A percentile compares a stretch with the other conserved stretches of the same genome.
These are phyloP conservation scores for Rubus idaeus DNA, from an alignment of 306 rosid species.

Conservation along the genomic window DNA sequence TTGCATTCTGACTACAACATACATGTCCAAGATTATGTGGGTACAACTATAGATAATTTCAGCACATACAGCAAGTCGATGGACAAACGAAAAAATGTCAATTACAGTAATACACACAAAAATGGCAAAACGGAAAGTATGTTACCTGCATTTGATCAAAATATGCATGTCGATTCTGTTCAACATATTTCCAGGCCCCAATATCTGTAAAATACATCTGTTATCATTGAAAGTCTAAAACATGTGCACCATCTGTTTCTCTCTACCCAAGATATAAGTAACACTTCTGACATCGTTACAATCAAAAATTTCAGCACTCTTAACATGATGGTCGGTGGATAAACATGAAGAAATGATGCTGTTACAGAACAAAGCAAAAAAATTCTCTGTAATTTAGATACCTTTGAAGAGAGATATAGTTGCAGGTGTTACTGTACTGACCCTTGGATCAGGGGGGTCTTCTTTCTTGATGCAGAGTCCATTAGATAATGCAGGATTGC, in stretches of 20 bases:
- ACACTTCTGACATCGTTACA: not conserved
- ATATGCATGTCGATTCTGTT: conserved; percentile 77
- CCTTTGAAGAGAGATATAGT: conserved; percentile 84
- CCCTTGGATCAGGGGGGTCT: conserved; percentile 89
- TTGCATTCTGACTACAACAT: not conserved
- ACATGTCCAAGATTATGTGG: not conserved
- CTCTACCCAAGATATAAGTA: conserved; percentile 12
- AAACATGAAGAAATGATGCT: not conserved
- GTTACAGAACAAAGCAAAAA: not conserved
- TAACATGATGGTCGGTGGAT: not conserved
- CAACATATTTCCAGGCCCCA: conserved; percentile 90
- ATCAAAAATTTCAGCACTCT: not conserved
- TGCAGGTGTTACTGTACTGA: conserved; percentile 90
- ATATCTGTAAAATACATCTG: conserved; percentile 52
- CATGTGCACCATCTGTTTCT: not conserved
- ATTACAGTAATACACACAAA: not conserved
- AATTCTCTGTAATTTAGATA: conserved; percentile 22
- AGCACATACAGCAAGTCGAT: not conserved
- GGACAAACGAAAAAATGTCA: not conserved
- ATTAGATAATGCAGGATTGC: conserved; percentile 74
- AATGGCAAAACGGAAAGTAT: conserved; percentile 5
- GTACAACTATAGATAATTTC: not conserved
- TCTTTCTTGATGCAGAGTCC: conserved; percentile 59
- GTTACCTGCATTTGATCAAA: conserved; percentile 90
- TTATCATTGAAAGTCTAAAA: conserved; percentile 21